Base-by-base conservation (phyloP, 2,329 filamentous ascomycete genomes). In the Chaetomiaceae sp. region DNA sequence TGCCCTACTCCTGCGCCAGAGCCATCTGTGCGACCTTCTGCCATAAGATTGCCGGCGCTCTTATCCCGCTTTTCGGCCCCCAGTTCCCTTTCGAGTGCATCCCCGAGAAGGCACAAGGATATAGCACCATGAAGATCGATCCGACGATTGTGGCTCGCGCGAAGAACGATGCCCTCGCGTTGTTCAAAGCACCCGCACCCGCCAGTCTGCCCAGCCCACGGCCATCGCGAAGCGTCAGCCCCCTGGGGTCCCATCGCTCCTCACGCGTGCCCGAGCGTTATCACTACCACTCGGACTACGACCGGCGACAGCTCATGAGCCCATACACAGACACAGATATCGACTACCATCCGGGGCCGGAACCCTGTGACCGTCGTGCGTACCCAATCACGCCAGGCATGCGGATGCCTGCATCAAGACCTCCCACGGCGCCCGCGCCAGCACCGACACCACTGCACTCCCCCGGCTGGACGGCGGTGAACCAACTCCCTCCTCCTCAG, bases 21-120 rank as follows among this genome's bases (percentile, higher is more conserved):
- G 90, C 89, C 10, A 74, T 99, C 45, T 95, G 91, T 62, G 81
- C 88, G 4, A 96, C 88, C 1, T 97, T 97, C 66, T 97, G 92
- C 70, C 83, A 85, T 66, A 73, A 79, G 31, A 95, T 99, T 55
- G 85, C 92, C 13, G 85, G 85, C 51, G 91, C 87, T 0, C 72
- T 99, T 48, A 93, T 93, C 8, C 93, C 93, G 5, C 76, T 99
- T 53, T 99, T 99, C 66, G 93, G 93, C 0, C 79, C 83, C 12
- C 78, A 82, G 35, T 99, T 99, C 65, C 84, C 89, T 2, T 73
- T 75, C 3, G 70, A 82, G 40, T 99, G 93, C 66, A 71, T 85
- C 13, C 75, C 70, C 1, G 82, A 83, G 1, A 73, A 78, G n/a
- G 74, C 83, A 31, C 70, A 78, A n/a, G 75, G 77, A 13, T 89